A percentile compares a stretch with the other conserved stretches of the same genome.
phyloP scores from a whole-genome alignment of 805 yeast species.

The Ogataea pini region DNA sequence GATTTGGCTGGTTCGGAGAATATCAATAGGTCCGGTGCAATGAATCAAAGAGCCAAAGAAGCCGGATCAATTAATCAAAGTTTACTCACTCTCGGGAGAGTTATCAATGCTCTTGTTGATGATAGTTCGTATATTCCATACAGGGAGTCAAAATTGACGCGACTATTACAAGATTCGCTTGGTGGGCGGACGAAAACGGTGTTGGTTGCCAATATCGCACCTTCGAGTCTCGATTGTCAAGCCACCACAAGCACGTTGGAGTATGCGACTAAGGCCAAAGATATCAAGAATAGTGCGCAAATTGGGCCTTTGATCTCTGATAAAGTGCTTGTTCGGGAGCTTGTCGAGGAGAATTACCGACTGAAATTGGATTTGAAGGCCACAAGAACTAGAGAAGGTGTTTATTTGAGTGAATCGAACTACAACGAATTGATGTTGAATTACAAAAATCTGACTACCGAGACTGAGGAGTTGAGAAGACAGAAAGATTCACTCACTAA shows the following conservation, averaged over 20 bases:
- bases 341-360: constrained; percentile 47
- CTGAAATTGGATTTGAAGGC: constrained; percentile 57
- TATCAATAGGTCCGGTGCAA: constrained; percentile 83
- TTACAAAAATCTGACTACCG: constrained; percentile 50
- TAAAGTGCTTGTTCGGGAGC: constrained; percentile 44
- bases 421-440: constrained; percentile 53
- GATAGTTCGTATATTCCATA: constrained; percentile 69
- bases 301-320: constrained; percentile 46
- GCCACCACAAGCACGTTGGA: constrained; percentile 56
- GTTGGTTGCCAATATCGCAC: constrained; percentile 85
- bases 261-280: constrained; percentile 59
- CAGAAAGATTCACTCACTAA: constrained; percentile 40
- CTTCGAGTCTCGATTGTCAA: constrained; percentile 49
- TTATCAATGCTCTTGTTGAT: constrained; percentile 72
- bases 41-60: constrained; percentile 82
- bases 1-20: constrained; percentile 97
- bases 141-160: constrained; percentile 75
- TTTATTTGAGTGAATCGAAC: constrained; percentile 60
- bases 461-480: constrained; percentile 48
- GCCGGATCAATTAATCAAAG: constrained; percentile 94
- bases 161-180: constrained; percentile 72
- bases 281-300: constrained; percentile 53
- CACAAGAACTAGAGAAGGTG: constrained; percentile 63
- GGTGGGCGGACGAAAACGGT: constrained; percentile 89
- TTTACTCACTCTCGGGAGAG: constrained; percentile 82